Evolutionary conservation across 352 stramenopile species (phyloP).

Genomic region (Thalassiosira hispida): DNA sequence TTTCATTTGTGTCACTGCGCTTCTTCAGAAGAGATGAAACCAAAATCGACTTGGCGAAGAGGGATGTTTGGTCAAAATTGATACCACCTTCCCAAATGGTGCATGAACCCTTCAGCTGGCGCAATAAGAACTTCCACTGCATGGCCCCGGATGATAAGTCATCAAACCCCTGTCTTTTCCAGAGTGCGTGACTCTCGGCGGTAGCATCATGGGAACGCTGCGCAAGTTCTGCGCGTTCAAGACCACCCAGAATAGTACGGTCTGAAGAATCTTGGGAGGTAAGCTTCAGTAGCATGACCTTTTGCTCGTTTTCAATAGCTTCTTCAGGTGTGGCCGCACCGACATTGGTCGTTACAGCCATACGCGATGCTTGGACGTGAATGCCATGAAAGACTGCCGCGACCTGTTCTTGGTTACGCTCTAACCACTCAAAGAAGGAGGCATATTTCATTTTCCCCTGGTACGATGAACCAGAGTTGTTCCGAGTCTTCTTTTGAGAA

Average conservation of each 20-base stretch:
- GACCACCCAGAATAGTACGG: conserved; percentile 76
- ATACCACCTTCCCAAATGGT: conserved; percentile 84
- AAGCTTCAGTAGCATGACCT: conserved; percentile 76
- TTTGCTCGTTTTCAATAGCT: conserved; percentile 84
- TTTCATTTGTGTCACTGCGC: conserved; percentile 26
- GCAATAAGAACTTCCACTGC: conserved; percentile 83
- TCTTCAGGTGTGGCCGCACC: conserved; percentile 68
- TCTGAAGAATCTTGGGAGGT: conserved; percentile 77
- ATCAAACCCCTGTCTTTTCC: conserved; percentile 86
- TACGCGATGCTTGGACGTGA: conserved; percentile 56
- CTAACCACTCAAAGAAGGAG: conserved; percentile 84
- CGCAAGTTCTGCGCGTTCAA: conserved; percentile 76
- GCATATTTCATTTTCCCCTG: conserved; percentile 70
- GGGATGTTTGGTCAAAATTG: conserved; percentile 46
- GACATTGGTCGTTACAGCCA: conserved; percentile 61
- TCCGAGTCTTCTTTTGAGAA: conserved; percentile 16
- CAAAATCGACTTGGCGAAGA: conserved; percentile 62
- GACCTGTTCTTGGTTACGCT: conserved; percentile 76
- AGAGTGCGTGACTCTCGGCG: conserved; percentile 79
- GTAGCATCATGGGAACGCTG: conserved; percentile 78
- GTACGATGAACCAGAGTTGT: conserved; percentile 7
- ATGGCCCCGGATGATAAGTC: conserved; percentile 85
- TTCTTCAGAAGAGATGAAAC: conserved; percentile 40
- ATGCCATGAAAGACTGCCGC: conserved; percentile 81
- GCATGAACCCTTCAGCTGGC: conserved; percentile 82